Evolutionary conservation across 768 basidiomycete species (phyloP), one percentile per base, ranked within the genome.

Genomic region (Rhizopogon vesiculosus): DNA sequence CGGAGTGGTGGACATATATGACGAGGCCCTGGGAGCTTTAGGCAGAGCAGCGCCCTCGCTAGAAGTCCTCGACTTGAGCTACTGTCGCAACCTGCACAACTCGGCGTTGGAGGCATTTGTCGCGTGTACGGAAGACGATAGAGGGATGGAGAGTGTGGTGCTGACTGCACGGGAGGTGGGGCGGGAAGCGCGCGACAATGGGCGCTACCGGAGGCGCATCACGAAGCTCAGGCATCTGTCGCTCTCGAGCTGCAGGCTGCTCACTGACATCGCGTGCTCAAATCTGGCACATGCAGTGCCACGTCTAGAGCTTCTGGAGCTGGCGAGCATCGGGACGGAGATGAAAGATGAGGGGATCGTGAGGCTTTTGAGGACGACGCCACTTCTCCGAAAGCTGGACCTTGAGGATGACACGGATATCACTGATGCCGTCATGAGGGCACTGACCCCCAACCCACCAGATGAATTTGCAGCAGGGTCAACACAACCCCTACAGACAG

Each of bases 351-450:
- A 80, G 2, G 93, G 92, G n/a, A 71, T 97, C 7, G 72, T 91
- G 16, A 76, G 77, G 42, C 76, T 97, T 19, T 71, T 97, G 38
- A 71, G 70, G 44, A 87, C 86, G 13, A 86, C 85, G 2, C 89
- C 89, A 1, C 68, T 76, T 57, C 84, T 97, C 45, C 78, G 84
- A 53, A 82, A 82, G 44, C 72, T 96, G 41, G 94, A 97, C 66
- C 73, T 97, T n/a, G 94, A 96, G 65, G 89, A 92, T 60, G 91
- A 91, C 6, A 68, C 71, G 12, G 80, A 85, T 16, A 81, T 94
- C 52, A 87, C 82, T 1, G 92, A 96, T 67, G 71, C 76, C 2
- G 78, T 93, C n/a, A 67, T 96, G 25, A 72, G 74, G 18, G 74
- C 76, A 0, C 73, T 97, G 35, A 89, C 88, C 1, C 87, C 85